Evolutionary conservation across 495 filamentous ascomycete genomes (phyloP), one percentile per base, ranked within the genome.

Genomic region (Xylona heveae): DNA sequence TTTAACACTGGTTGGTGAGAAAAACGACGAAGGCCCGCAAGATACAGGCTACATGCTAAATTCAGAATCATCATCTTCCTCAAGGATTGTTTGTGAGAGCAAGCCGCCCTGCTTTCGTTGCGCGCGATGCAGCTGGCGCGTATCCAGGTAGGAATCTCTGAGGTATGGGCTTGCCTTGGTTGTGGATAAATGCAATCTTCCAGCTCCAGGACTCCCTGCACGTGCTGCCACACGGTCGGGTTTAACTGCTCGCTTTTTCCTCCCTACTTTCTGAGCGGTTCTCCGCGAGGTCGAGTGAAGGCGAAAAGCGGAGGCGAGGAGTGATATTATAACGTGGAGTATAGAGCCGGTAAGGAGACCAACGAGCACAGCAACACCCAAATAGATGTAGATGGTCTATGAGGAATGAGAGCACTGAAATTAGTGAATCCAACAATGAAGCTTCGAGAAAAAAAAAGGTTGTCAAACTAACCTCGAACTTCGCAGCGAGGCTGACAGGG

Each of bases 311-410:
- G 56, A 46, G 31, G 53, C 46, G 33, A 63, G 42, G 31, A 57
- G 36, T 28, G 38, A 44, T 18, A 51, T 55, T 16, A 50, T 49
- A 18, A 58, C 46, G 42, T 64, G 55, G 28, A 75, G 44, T 6
- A 62, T 31, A 9, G 54, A 39, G 19, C 64, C 72, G 12, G 62
- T 51, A 12, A 59, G 24, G 12, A 64, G 39, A 1, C 73, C 76
- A 36, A 72, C 55, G 14, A 75, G 34, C 8, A 57, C 50, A 12
- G 73, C 72, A 31, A 64, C 53, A 26, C 63, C 66, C 17, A 78
- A 46, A 51, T 66, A 78, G 42, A 68, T 67, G 42, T 74, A 71
- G 15, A 78, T 44, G 29, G 68, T 65, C 72, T 76, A 35, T 17
- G 20, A 19, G 32, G 34, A 34, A 24, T 28, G n/a, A n/a, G n/a